Evolutionary conservation across 1,139 yeast genomes (phyloP).

Genomic region (Neolecta irregularis): DNA sequence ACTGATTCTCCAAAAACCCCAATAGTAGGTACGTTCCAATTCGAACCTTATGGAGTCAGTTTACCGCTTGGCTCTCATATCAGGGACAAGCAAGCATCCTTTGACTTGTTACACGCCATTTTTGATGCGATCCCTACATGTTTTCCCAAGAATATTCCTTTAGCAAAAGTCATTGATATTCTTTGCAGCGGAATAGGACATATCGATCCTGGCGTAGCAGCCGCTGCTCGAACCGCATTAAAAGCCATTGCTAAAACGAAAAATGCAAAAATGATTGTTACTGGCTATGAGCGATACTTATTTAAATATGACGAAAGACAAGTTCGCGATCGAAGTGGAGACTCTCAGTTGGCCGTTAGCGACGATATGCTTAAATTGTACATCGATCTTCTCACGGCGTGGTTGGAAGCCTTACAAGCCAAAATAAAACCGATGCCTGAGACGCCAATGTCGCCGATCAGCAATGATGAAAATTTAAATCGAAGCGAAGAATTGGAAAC

Average conservation of each 20-base stretch:
- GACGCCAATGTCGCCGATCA: slow-evolving; percentile 11
- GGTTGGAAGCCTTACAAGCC: slow-evolving; percentile 51
- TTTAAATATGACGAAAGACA: slow-evolving; percentile 56
- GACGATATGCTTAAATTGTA: slow-evolving; percentile 53
- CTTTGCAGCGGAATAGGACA: slow-evolving; percentile 66
- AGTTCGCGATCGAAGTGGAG: no score
- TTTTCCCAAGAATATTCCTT: slow-evolving; percentile 36
- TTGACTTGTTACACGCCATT: slow-evolving; percentile 54
- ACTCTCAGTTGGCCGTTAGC: slow-evolving; percentile 42
- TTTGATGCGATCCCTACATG: slow-evolving; percentile 61
- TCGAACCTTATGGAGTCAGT: no score
- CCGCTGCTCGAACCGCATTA: slow-evolving; percentile 48
- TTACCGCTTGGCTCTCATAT: no score
- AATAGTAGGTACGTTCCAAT: no score
- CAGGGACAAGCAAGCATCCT: slow-evolving; percentile 24
- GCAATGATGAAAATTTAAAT: slow-evolving; percentile 18
- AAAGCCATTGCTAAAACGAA: slow-evolving; percentile 49
- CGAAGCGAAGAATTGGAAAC: slow-evolving; percentile 56
- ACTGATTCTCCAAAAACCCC: slow-evolving; percentile 7
- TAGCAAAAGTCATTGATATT: slow-evolving; percentile 53
- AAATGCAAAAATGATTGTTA: slow-evolving; percentile 57
- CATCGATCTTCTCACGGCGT: slow-evolving; percentile 60
- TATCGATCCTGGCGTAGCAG: slow-evolving; percentile 42
- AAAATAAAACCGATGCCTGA: slow-evolving; percentile 10
- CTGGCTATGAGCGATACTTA: slow-evolving; percentile 63